Percentiles rank a stretch among this genome's conserved stretches.
Evolutionary conservation across 129 eudicot species (phyloP).

Genomic region (Flaveria bidentis): DNA sequence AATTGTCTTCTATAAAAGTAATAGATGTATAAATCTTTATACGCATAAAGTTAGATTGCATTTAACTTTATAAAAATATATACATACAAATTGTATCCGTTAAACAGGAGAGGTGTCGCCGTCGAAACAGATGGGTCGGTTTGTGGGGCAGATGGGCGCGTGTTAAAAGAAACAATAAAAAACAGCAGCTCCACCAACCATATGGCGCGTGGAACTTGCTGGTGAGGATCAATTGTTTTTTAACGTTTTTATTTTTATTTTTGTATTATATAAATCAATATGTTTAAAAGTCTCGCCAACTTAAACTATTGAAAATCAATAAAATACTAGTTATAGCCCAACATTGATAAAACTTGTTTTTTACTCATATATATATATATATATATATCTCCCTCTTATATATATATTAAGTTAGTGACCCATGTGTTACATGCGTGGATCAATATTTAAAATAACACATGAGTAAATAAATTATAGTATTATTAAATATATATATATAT

Average conservation of each 20-base stretch:
- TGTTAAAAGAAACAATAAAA: slow-evolving; percentile 23
- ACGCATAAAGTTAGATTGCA: too few species aligned
- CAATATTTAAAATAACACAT: too few species aligned
- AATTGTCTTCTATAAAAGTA: too few species aligned
- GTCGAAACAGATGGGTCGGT: slow-evolving; percentile 57
- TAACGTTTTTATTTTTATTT: background rate
- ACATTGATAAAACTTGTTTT: too few species aligned
- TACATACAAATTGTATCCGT: background rate
- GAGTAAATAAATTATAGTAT: too few species aligned
- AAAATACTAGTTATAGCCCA: background rate
- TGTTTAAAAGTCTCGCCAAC: background rate
- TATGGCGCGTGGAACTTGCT: slow-evolving; percentile 34
- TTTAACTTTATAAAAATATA: too few species aligned
- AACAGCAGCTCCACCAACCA: slow-evolving; percentile 50
- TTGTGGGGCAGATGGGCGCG: slow-evolving; percentile 41
- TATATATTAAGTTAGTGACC: too few species aligned
- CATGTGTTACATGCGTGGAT: too few species aligned
- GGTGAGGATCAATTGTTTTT: slow-evolving; percentile 33
- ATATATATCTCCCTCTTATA: too few species aligned
- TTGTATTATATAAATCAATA: background rate
- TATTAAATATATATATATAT: too few species aligned
- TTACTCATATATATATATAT: too few species aligned
- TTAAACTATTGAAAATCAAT: background rate
- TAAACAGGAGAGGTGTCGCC: slow-evolving; percentile 51
- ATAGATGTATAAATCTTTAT: too few species aligned